Percentiles rank a stretch among this genome's conserved stretches.
Conservation (phyloP, 225 moss, liverwort and hornwort genomes). For the Marchantia paleacea region DNA sequence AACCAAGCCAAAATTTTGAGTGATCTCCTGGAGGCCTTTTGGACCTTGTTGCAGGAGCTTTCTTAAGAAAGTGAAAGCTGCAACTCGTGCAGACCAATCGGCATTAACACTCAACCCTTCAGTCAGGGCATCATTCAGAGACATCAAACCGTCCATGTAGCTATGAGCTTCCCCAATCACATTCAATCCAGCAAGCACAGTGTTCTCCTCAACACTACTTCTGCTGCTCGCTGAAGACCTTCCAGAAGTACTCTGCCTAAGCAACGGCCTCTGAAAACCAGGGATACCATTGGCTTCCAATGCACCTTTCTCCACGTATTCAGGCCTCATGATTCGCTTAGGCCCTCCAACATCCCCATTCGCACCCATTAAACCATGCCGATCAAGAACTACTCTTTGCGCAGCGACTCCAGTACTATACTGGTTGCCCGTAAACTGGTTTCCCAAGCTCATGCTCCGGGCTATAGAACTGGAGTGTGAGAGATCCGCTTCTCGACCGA, state of each 20-base stretch:
- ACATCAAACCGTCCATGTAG: conserved; percentile 78
- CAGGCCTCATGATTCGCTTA: conserved; percentile 64
- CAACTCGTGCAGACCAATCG: conserved; percentile 96
- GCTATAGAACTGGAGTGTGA: conserved; percentile 31
- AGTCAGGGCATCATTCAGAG: conserved; percentile 81
- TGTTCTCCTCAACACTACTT: conserved; percentile 66
- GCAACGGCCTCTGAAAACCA: conserved; percentile 89
- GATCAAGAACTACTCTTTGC: conserved; percentile 55
- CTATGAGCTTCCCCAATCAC: conserved; percentile 65
- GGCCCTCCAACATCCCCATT: conserved; percentile 66
- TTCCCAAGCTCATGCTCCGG: conserved; percentile 46
- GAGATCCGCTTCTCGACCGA: conserved; percentile 46
- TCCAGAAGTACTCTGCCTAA: conserved; percentile 70
- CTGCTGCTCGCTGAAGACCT: conserved; percentile 64
- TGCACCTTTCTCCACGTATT: conserved; percentile 45
- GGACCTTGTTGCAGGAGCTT: conserved; percentile 82
- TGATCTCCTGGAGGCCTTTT: conserved; percentile 88
- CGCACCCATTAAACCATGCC: conserved; percentile 36
- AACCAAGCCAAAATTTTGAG: conserved; percentile 75
- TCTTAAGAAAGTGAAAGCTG: conserved; percentile 84
- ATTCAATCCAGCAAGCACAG: conserved; percentile 52
- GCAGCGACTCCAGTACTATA: conserved; percentile 41
- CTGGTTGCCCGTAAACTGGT: conserved; percentile 27
- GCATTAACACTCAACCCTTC: conserved; percentile 82
- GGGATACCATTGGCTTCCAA: conserved; percentile 59